A percentile compares a stretch with the other conserved stretches of the same genome.
These are phyloP conservation scores for Penicillium turbatum DNA, from an alignment of 495 filamentous ascomycete genomes.

Conservation along the genomic window DNA sequence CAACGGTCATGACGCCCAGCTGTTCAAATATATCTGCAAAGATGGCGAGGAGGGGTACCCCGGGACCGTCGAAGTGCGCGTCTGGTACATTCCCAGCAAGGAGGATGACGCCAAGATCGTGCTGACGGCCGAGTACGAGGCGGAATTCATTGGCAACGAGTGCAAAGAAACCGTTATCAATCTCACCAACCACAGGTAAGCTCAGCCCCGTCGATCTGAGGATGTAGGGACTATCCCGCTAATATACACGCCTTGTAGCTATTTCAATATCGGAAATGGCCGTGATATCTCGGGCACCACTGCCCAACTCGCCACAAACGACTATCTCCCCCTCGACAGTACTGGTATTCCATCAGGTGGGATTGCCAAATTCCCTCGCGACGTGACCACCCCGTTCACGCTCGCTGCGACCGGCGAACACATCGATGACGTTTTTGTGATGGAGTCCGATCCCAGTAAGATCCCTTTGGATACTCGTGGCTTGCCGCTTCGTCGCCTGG, in stretches of 20 bases:
- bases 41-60: constrained; percentile 86
- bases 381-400: constrained; percentile 56
- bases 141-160: constrained; percentile 68
- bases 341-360: constrained; percentile 58
- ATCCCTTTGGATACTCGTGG: constrained; percentile 75
- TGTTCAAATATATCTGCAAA: constrained; percentile 66
- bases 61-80: constrained; percentile 70
- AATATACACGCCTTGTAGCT: constrained; percentile 48
- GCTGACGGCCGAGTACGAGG: constrained; percentile 84
- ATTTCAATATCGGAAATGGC: constrained; percentile 76
- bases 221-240: background rate
- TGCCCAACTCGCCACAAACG: constrained; percentile 63
- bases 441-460: constrained; percentile 56
- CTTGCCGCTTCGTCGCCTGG: constrained; percentile 57
- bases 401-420: constrained; percentile 63
- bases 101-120: constrained; percentile 60
- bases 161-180: constrained; percentile 84
- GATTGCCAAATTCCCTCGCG: constrained; percentile 50
- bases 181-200: constrained; percentile 91
- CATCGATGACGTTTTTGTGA: constrained; percentile 88
- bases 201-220: background rate
- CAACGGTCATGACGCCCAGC: constrained; percentile 67
- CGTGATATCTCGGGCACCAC: constrained; percentile 71
- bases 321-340: constrained; percentile 69
- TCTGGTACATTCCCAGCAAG: constrained; percentile 73